These are phyloP conservation scores for Kurtzmaniella natalensis DNA, from an alignment of 1,139 yeast species.

Conservation along the genomic window DNA sequence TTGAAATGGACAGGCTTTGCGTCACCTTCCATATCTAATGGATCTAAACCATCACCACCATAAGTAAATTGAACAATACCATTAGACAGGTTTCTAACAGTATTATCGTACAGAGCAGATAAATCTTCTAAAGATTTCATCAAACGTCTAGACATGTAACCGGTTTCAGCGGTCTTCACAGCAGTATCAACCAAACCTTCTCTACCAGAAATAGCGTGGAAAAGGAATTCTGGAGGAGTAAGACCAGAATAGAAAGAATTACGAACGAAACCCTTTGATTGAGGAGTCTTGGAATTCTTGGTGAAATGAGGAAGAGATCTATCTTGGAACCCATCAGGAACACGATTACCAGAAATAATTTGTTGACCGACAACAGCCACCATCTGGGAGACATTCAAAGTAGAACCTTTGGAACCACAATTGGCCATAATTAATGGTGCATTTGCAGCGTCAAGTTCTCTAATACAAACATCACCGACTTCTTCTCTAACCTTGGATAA, in stretches of 20 bases:
- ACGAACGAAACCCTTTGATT: conserved; percentile 95
- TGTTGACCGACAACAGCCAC: conserved; percentile 99
- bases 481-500: conserved; percentile 97
- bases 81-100: conserved; percentile 91
- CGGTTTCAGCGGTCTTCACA: conserved; percentile 98
- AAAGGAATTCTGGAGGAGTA: conserved; percentile 93
- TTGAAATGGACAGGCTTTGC: conserved; percentile 92
- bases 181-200: conserved; percentile 99
- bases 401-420: conserved; percentile 98
- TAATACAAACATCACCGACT: conserved; percentile 96
- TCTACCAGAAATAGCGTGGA: conserved; percentile 99
- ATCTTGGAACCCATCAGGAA: conserved; percentile 99
- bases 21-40: conserved; percentile 98
- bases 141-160: conserved; percentile 97
- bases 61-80: conserved; percentile 97
- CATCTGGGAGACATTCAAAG: conserved; percentile 98
- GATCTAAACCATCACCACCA: conserved; percentile 99
- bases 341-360: conserved; percentile 97
- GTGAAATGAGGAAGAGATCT: conserved; percentile 96
- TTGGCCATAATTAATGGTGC: conserved; percentile 99
- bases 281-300: conserved; percentile 94
- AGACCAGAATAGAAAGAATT: conserved; percentile 93
- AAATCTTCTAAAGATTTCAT: conserved; percentile 98
- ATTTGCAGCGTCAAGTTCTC: conserved; percentile 82
- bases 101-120: conserved; percentile 87